Percentiles rank a stretch among this genome's conserved stretches.
These are phyloP conservation scores for Kodamaea plutei DNA, from an alignment of 1,139 yeast genomes.

Conservation along the genomic window DNA sequence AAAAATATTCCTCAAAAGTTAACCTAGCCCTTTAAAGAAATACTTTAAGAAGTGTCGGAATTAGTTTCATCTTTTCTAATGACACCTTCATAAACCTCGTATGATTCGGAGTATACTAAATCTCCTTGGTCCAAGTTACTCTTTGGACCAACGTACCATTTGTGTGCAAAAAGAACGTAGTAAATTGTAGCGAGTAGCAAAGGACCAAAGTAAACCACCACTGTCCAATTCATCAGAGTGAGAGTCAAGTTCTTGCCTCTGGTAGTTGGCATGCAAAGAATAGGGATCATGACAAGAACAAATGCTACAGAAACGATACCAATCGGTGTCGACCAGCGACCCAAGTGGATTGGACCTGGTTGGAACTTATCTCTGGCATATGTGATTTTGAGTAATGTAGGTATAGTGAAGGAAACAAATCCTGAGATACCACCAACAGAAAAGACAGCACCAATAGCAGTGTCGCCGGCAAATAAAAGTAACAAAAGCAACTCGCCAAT, in stretches of 20 bases:
- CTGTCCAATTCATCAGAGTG: slow-evolving; percentile 67
- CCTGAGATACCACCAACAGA: slow-evolving; percentile 76
- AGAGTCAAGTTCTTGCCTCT: slow-evolving; percentile 46
- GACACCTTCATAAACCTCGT: slow-evolving; percentile 4
- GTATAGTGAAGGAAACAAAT: slow-evolving; percentile 66
- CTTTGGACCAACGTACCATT: slow-evolving; percentile 67
- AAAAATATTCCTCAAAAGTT: background rate
- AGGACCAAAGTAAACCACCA: slow-evolving; percentile 64
- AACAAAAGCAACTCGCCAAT: slow-evolving; percentile 56
- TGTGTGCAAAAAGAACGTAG: slow-evolving; percentile 56
- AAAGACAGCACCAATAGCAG: slow-evolving; percentile 71
- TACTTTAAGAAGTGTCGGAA: background rate
- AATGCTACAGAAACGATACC: slow-evolving; percentile 42
- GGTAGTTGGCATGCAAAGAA: slow-evolving; percentile 60
- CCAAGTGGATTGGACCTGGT: slow-evolving; percentile 72
- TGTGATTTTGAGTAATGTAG: slow-evolving; percentile 58
- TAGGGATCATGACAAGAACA: slow-evolving; percentile 61
- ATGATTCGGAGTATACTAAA: slow-evolving; percentile 6
- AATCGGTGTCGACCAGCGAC: slow-evolving; percentile 47
- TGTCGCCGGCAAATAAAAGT: slow-evolving; percentile 62
- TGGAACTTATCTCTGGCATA: slow-evolving; percentile 51
- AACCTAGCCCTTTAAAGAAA: background rate
- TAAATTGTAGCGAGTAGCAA: slow-evolving; percentile 50
- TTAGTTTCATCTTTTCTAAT: background rate
- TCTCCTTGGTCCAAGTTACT: slow-evolving; percentile 47